Evolutionary conservation across 2,329 filamentous ascomycete species (phyloP), one percentile per base, ranked within the genome.

Genomic region (Fusarium cyanostomum): DNA sequence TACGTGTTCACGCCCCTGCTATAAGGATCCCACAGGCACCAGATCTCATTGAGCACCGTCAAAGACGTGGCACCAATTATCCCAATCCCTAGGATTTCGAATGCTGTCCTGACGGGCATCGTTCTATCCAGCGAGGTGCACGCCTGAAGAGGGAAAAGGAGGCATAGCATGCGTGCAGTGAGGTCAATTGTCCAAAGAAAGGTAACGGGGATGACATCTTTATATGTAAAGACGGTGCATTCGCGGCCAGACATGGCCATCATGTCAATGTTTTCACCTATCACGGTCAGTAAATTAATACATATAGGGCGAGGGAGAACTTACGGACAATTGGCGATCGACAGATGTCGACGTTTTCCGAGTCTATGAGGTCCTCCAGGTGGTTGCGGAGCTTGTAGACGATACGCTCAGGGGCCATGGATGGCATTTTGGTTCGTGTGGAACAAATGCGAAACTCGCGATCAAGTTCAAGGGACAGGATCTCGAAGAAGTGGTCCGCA

Each of bases 21-120:
- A 31, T 64, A 67, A 1, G 72, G 72, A 48, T 73, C 64, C 71
- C 71, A 73, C 48, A 72, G 57, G 8, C 48, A 13, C 61, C 64
- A 67, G 33, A 73, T 59, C 48, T 73, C 70, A 3, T 56, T 27
- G 8, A 72, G 46, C 1, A 72, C 16, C 3, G 59, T 60, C 37
- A 70, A 50, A 5, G 69, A 30, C 8, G 42, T 35, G 7, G 68
- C 59, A 15, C 58, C 27, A 13, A 64, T 11, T 0, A 57, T 3
- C 3, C 59, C 50, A 28, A 69, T n/a, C 2, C 49, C 51, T 1
- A 46, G 8, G 24, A 68, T 30, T 38, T 43, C 30, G 16, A 46
- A 16, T n/a, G 2, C 13, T 12, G 16, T 30, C 9, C 27, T 46
- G 10, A 11, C 10, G 5, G 21, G 21, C 9, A 30, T 33, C 1